Evolutionary conservation across 2,329 filamentous ascomycete species (phyloP), one percentile per base, ranked within the genome.

Genomic region (Ceratocystis diversiconidia): DNA sequence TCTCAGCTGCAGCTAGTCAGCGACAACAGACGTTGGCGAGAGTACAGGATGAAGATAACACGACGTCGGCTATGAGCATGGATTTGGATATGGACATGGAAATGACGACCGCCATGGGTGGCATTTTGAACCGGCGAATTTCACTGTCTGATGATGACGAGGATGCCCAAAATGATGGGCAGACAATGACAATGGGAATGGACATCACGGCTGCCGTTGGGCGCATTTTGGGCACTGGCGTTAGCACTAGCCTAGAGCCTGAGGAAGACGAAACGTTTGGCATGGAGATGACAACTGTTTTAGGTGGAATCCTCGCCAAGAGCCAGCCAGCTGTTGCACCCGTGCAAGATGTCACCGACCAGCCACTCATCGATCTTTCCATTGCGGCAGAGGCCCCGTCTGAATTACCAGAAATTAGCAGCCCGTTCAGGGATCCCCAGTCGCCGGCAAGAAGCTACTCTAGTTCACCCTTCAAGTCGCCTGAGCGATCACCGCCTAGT

Each of bases 61-160:
- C 48, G 15, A 79, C 79, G 15, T 63, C 61, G 15, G 61, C 41
- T 66, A 78, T 73, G 66, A 83, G 86, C 36, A 82, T 86, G 72
- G 89, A 92, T 44, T 86, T 95, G 80, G 89, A 92, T 46, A 86
- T 95, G 80, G 94, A 90, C 28, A 96, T 97, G 92, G 92, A 97
- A 71, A 89, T 96, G 8, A 96, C 92, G 1, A 84, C 83, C 64
- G 89, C 85, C 7, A 79, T 95, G 63, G 92, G 92, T 5, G 83
- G 86, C 1, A 96, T 97, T 64, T 74, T 96, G 19, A 65, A 63
- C 30, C 63, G 46, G 80, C 78, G 5, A 73, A 72, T n/a, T 75
- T 76, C 15, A 69, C 79, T 64, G 78, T 78, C 12, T 75, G 80
- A 62, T 46, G 30, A 44, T 65, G 66, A 30, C 50, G 69, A 41